Evolutionary conservation across 2,329 filamentous ascomycete genomes (phyloP), one percentile per base, ranked within the genome.

Genomic region (Camillea tinctor): DNA sequence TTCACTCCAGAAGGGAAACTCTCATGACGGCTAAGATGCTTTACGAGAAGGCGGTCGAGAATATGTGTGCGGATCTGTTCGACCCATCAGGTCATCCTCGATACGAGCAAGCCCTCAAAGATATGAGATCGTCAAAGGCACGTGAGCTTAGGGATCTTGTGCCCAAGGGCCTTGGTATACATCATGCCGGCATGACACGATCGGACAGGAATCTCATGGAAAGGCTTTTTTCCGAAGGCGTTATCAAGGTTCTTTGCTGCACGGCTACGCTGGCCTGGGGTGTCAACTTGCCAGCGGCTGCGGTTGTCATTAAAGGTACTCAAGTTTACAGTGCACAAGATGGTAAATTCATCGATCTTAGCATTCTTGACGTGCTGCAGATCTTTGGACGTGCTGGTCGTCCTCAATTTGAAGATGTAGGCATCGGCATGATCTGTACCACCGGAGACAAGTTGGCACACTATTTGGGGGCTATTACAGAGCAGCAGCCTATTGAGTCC

Each of bases 351-450:
- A 90, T 97, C 20, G 95, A 99, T 71, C 83, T 99, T 4, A 94
- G 95, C 2, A 99, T 99, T 66, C 83, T 99, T 1, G 95, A 99
- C 73, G 95, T 99, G 17, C 81, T 99, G 58, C 95, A 99, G 73
- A 99, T 99, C 61, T 99, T 99, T 72, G 95, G 95, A 80, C 93
- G 95, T 83, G 96, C 95, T 61, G 95, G 95, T 81, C 90, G 95
- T 74, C 95, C 96, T 49, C 95, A 99, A 72, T 99, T 97, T 68
- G 93, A 98, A 72, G 95, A 98, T 71, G 95, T 90, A 40, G 95
- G 95, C 81, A 97, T 98, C 67, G 96, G 96, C 64, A 97, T 97
- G 81, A 99, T 99, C 66, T 96, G 93, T 70, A 99, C 96, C 0
- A 96, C 92, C 0, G 90, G 93, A n/a, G 93, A 97, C 74, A 97